Evolutionary conservation across 2,329 filamentous ascomycete species (phyloP), one percentile per base, ranked within the genome.

Genomic region (Fusarium sp.): DNA sequence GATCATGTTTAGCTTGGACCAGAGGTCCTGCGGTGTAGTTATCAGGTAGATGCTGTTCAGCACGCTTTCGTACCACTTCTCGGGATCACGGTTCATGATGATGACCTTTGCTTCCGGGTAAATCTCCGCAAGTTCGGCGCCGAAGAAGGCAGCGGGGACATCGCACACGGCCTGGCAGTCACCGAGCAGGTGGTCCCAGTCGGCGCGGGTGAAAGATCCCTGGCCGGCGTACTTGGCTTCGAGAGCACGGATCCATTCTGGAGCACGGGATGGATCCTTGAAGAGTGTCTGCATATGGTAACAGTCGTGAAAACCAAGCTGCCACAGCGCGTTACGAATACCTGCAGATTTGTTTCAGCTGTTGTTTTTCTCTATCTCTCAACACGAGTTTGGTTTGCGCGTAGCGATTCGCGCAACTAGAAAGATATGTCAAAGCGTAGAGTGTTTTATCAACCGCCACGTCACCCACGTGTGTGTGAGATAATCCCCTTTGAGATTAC

Each of bases 71-170:
- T 74, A 72, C 79, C 79, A 80, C 30, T 65, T 62, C 32, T 80
- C 78, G n/a, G 76, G 72, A 46, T 80, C 79, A 49, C 79, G 77
- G 68, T 77, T 79, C 42, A 81, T 71, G 47, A 81, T 76, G 56
- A 81, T 62, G 42, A 80, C 73, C 59, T 80, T 80, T 48, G 79
- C 79, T 14, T 79, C 77, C 7, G 72, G 72, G 47, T 76, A 76
- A 10, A 66, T 40, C 28, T 71, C 73, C 28, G 79, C 77, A 12
- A 81, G 71, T 49, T 81, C 78, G 51, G 73, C 57, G 47, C 75
- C 76, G 68, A 81, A 78, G 69, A 88, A 89, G 36, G 86, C 80
- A 1, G 87, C 78, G 2, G 89, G 88, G 17, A 87, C 74, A 45
- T 86, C 86, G 56, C 83, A 82, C 10, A 84, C 86, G 21, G 82